Evolutionary conservation across 495 filamentous ascomycete genomes (phyloP).

Genomic region (Sordaria brevicollis): DNA sequence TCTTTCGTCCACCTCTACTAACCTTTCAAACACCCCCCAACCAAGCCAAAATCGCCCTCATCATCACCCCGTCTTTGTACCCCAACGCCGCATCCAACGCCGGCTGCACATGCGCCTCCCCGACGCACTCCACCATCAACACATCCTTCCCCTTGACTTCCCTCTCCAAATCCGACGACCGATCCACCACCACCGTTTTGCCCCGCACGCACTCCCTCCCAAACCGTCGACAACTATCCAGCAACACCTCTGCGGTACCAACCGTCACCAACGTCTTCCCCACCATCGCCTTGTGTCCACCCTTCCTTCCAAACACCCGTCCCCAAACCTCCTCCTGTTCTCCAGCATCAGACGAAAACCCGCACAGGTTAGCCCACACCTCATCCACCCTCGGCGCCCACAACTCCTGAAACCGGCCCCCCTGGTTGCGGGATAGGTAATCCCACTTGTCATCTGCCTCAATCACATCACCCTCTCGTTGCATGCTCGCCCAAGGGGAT

Average conservation of each 20-base stretch:
- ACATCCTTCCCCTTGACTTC: background rate
- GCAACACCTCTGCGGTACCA: slow-evolving; percentile 9
- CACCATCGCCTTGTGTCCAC: background rate
- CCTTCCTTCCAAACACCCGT: background rate
- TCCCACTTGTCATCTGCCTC: slow-evolving; percentile 1
- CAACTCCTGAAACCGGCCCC: background rate
- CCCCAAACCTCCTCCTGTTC: slow-evolving; percentile 1
- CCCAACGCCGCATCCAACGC: slow-evolving; percentile 8
- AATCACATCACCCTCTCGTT: background rate
- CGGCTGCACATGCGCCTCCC: slow-evolving; percentile 12
- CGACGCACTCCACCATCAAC: slow-evolving; percentile 10
- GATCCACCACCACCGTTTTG: background rate
- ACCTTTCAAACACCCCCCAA: slow-evolving; percentile 1
- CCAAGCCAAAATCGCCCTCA: slow-evolving; percentile 4
- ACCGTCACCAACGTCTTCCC: slow-evolving; percentile 7
- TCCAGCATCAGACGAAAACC: background rate
- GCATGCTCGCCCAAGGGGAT: slow-evolving; percentile 5
- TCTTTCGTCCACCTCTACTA: too few relatives aligned
- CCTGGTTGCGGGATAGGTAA: slow-evolving; percentile 4
- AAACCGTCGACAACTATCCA: slow-evolving; percentile 11
- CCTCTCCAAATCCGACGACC: background rate
- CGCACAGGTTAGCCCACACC: slow-evolving; percentile 12
- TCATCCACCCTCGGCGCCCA: slow-evolving; percentile 3
- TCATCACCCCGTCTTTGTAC: slow-evolving; percentile 9
- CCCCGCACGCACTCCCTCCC: background rate